Evolutionary conservation across 345 rosid species (phyloP).

Genomic region (Syzygium aqueum): DNA sequence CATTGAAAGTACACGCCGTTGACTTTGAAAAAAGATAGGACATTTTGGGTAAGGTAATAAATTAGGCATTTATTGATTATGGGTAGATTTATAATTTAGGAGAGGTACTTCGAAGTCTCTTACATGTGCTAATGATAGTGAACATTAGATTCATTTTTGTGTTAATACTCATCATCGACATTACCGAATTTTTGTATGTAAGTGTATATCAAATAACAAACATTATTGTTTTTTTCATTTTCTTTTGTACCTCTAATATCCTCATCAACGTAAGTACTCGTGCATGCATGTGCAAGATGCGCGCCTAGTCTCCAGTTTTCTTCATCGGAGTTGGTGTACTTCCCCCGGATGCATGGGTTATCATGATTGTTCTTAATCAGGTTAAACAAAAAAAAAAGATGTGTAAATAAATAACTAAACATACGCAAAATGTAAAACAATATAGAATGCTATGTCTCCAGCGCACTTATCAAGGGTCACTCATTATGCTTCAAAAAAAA

Average conservation of each 20-base stretch:
- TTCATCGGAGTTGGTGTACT: not conserved
- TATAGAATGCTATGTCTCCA: not conserved
- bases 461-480: not conserved
- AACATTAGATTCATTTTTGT: not conserved
- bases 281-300: not conserved
- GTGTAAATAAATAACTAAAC: not conserved
- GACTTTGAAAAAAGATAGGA: not conserved
- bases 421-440: not conserved
- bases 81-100: not conserved
- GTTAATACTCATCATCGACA: not conserved
- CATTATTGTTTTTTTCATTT: not conserved
- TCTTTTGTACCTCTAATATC: not conserved
- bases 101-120: not conserved
- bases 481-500: not conserved
- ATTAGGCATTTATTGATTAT: not conserved
- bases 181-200: not conserved
- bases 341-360: not conserved
- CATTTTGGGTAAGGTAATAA: rapidly evolving
- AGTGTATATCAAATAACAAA: not conserved
- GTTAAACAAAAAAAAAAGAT: not conserved
- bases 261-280: not conserved
- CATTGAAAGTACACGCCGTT: not conserved
- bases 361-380: not conserved
- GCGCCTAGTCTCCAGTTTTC: not conserved
- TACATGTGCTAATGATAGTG: not conserved